Evolutionary conservation across 129 eudicot genomes (phyloP), one percentile per base, ranked within the genome.

Genomic region (Tanacetum coccineum): DNA sequence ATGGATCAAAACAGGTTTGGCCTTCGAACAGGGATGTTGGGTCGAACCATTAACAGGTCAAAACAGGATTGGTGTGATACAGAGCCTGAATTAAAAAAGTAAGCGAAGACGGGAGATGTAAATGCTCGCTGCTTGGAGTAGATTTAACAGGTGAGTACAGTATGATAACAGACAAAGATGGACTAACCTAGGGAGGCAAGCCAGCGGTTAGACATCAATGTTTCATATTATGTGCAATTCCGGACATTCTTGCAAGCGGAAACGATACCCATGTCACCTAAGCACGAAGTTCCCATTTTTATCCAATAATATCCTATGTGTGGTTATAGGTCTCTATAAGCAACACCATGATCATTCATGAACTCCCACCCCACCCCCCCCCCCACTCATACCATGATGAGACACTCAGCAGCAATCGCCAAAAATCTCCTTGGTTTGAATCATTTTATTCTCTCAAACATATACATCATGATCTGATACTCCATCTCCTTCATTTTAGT

Each of bases 161-260:
- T n/a, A n/a, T 63, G 68, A 42, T 66, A 42, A 65, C 4, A 19
- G 5, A 44, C 22, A 48, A 66, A 28, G 74, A 45, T n/a, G 32
- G 73, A 75, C 85, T 74, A 70, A 94, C 99, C 99, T 94, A 97
- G 6, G 99, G 99, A 67, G n/a, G 99, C 99, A 15, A 94, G 87
- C 99, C 99, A 94, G 56, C 97, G 84, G 45, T n/a, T 89, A 94
- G 39, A 97, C 99, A 78, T 94, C 99, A 21, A n/a, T n/a, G 97
- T 94, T 75, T 94, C 99, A 67, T 94, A 94, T 39, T 94, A 95
- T 95, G 83, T 89, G 99, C 90, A 55, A 89, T 97, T 9, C 93
- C 88, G 9, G 70, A n/a, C 70, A 73, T 80, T 87, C 59, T 85
- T 89, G 81, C 97, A 89, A 65, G 97, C 97, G n/a, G 84, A 60